Conservation (phyloP, 2,329 filamentous ascomycete species). For the Colletotrichum sp. region DNA sequence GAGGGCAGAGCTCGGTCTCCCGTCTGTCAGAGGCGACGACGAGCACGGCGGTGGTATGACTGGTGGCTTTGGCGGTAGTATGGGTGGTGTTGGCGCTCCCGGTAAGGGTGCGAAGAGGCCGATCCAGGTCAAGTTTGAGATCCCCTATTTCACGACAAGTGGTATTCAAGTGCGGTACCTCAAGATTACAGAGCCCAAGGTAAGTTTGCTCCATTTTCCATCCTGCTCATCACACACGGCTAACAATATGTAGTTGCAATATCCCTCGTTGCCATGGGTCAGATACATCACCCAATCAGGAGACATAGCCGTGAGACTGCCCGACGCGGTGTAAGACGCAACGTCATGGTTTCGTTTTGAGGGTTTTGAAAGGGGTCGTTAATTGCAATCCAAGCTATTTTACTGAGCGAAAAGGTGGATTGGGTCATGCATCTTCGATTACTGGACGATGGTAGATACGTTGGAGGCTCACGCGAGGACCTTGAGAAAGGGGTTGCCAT, state of each 20-base stretch:
- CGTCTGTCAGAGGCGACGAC: slow-evolving; percentile 92
- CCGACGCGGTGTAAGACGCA: slow-evolving; percentile 74
- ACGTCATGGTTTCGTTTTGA: background rate
- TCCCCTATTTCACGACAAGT: slow-evolving; percentile 99
- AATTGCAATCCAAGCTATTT: background rate
- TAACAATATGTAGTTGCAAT: slow-evolving; percentile 75
- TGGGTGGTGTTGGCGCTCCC: slow-evolving; percentile 81
- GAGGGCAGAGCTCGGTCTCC: slow-evolving; percentile 93
- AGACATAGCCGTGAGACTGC: slow-evolving; percentile 92
- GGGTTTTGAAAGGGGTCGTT: background rate
- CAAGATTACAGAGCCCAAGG: slow-evolving; percentile 99
- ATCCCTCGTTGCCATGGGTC: slow-evolving; percentile 96
- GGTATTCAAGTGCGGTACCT: slow-evolving; percentile 98
- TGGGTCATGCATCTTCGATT: background rate
- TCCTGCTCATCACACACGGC: background rate
- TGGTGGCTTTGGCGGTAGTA: slow-evolving; percentile 93
- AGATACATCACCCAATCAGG: slow-evolving; percentile 98
- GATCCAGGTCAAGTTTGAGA: slow-evolving; percentile 99
- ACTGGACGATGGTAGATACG: background rate
- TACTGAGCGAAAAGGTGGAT: background rate
- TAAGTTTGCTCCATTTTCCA: slow-evolving; percentile 45
- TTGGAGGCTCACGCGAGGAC: background rate
- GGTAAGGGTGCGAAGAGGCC: slow-evolving; percentile 90
- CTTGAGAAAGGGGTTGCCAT: background rate
- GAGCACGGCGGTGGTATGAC: slow-evolving; percentile 98